Evolutionary conservation across 129 eudicot genomes (phyloP).

Genomic region (Pittosporum tobira): DNA sequence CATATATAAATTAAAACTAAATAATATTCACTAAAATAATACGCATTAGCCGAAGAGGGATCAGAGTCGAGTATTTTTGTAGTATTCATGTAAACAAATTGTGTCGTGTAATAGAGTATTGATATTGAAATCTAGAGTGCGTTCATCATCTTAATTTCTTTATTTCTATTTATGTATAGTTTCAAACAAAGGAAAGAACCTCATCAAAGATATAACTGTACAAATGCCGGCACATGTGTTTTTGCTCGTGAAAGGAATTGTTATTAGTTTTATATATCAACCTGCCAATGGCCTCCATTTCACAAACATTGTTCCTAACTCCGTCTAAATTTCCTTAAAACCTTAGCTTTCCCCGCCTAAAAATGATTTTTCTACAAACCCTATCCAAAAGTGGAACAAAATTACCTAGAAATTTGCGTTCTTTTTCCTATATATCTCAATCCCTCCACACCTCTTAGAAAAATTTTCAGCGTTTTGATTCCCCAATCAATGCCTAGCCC

Average conservation of each 20-base stretch:
- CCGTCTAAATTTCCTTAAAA: neutral
- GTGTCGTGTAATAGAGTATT: too few relatives aligned
- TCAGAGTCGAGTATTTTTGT: too few relatives aligned
- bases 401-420: neutral
- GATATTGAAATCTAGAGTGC: too few relatives aligned
- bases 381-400: neutral
- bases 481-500: constrained; percentile 19
- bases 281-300: neutral
- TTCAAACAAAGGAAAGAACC: neutral
- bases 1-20: too few relatives aligned
- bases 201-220: neutral
- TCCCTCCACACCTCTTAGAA: neutral
- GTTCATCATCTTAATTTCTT: too few relatives aligned
- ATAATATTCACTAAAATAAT: too few relatives aligned
- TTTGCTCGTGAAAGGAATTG: neutral
- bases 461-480: neutral
- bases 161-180: too few relatives aligned
- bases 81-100: too few relatives aligned
- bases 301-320: neutral
- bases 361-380: neutral
- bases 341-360: constrained; percentile 1
- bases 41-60: too few relatives aligned
- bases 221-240: neutral
- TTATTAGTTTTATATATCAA: too few relatives aligned
- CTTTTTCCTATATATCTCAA: neutral